These are phyloP conservation scores for Trifolium subterraneum DNA, from an alignment of 306 rosid species.

Conservation along the genomic window DNA sequence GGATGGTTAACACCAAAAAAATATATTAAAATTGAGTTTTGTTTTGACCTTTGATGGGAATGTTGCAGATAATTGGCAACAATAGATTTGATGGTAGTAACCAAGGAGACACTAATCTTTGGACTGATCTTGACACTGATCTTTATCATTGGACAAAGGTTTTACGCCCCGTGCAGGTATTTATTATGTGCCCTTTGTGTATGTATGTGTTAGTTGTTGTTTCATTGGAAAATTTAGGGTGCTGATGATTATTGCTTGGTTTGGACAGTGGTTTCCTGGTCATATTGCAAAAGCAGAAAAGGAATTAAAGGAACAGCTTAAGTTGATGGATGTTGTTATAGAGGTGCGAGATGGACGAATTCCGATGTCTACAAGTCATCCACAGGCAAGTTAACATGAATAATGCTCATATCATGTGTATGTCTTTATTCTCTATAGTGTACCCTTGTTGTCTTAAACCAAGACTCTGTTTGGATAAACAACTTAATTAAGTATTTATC, in stretches of 20 bases:
- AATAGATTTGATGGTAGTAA: constrained; percentile 37
- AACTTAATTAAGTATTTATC: no score
- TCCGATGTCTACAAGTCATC: constrained; percentile 92
- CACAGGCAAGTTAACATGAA: constrained; percentile 58
- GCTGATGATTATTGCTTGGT: constrained; percentile 40
- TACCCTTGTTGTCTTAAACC: neutral
- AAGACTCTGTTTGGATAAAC: no score
- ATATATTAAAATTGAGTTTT: neutral
- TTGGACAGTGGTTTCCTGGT: constrained; percentile 96
- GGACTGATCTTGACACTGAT: constrained; percentile 77
- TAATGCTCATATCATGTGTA: neutral
- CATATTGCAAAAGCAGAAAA: constrained; percentile 97
- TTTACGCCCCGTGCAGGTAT: constrained; percentile 89
- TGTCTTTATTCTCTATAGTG: neutral
- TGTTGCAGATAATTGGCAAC: constrained; percentile 73
- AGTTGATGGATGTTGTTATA: constrained; percentile 91
- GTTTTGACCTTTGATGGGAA: constrained; percentile 2
- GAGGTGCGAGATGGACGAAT: constrained; percentile 94
- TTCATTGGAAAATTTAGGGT: constrained; percentile 2
- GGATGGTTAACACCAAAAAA: no score
- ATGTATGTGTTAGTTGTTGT: neutral
- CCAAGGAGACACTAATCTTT: constrained; percentile 51
- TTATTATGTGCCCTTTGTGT: neutral
- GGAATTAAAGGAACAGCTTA: constrained; percentile 85
- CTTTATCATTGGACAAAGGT: constrained; percentile 87